phyloP scores from a whole-genome alignment of 2,329 filamentous ascomycete genomes.

The Triangularia setosa region DNA sequence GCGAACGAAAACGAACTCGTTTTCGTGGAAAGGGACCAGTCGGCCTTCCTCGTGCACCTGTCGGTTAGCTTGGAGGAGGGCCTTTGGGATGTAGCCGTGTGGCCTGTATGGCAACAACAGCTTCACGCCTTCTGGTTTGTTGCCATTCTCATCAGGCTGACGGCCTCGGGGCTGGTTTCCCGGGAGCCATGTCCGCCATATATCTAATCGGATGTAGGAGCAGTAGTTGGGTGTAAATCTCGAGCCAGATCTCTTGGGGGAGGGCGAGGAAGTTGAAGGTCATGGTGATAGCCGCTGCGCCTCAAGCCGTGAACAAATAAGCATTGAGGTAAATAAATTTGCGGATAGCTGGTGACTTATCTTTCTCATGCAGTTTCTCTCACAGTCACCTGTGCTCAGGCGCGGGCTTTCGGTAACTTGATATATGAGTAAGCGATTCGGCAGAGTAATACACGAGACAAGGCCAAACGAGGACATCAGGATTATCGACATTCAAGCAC shows the following conservation, averaged over 20 bases:
- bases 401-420: too few species aligned
- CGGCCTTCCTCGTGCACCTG: slow-evolving; percentile 43
- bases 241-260: slow-evolving; percentile 43
- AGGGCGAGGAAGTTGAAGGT: slow-evolving; percentile 33
- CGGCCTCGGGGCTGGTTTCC: slow-evolving; percentile 31
- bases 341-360: too few species aligned
- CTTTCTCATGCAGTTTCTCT: too few species aligned
- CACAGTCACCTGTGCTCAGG: too few species aligned
- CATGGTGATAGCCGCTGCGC: too few species aligned
- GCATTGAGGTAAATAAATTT: too few species aligned
- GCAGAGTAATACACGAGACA: too few species aligned
- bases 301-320: too few species aligned
- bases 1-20: slow-evolving; percentile 45
- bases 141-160: slow-evolving; percentile 18
- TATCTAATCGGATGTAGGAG: slow-evolving; percentile 37
- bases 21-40: slow-evolving; percentile 37
- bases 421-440: too few species aligned
- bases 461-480: too few species aligned
- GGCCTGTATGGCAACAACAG: slow-evolving; percentile 35
- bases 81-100: slow-evolving; percentile 38
- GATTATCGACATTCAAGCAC: too few species aligned
- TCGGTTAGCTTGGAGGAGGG: slow-evolving; percentile 36
- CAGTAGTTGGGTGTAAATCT: slow-evolving; percentile 44
- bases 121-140: not conserved
- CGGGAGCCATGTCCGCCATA: not conserved